phyloP scores from a whole-genome alignment of 2,329 filamentous ascomycete species.

The Colletotrichum abscissum region DNA sequence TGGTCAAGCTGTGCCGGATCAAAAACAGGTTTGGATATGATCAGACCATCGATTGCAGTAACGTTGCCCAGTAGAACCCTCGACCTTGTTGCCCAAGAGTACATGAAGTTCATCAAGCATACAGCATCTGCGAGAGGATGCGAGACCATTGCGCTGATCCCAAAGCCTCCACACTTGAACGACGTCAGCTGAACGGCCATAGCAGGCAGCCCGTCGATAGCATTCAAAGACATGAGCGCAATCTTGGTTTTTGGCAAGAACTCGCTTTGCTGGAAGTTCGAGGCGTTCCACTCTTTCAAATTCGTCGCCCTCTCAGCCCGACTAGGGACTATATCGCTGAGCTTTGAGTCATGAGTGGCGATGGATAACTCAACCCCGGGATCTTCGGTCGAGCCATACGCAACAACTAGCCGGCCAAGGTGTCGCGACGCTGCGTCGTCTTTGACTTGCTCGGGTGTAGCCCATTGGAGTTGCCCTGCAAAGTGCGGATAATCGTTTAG shows the following conservation, averaged over 20 bases:
- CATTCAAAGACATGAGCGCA: constrained; percentile 45
- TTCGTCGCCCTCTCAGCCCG: constrained; percentile 3
- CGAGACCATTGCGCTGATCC: constrained; percentile 52
- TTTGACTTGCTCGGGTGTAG: constrained; percentile 39
- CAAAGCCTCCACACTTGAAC: constrained; percentile 54
- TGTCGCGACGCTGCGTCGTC: constrained; percentile 41
- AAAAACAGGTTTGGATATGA: constrained; percentile 45
- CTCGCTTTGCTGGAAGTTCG: constrained; percentile 45
- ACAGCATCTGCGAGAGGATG: constrained; percentile 59
- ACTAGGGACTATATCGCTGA: constrained; percentile 46
- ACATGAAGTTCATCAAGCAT: constrained; percentile 54
- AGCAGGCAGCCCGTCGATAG: constrained; percentile 43
- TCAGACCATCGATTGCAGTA: too few relatives aligned
- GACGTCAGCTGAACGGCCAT: constrained; percentile 52
- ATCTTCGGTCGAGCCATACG: constrained; percentile 49
- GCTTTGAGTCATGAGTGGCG: constrained; percentile 41
- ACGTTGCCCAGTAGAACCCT: constrained; percentile 31
- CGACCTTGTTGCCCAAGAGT: constrained; percentile 51
- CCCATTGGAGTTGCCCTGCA: constrained; percentile 53
- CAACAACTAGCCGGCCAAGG: constrained; percentile 49
- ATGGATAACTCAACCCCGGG: constrained; percentile 54
- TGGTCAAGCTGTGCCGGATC: constrained; percentile 52
- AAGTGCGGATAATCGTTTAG: constrained; percentile 55
- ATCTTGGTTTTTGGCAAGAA: constrained; percentile 47
- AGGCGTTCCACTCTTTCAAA: constrained; percentile 48